Conservation (phyloP, 2,329 filamentous ascomycete species). For the Diaporthe longicolla region DNA sequence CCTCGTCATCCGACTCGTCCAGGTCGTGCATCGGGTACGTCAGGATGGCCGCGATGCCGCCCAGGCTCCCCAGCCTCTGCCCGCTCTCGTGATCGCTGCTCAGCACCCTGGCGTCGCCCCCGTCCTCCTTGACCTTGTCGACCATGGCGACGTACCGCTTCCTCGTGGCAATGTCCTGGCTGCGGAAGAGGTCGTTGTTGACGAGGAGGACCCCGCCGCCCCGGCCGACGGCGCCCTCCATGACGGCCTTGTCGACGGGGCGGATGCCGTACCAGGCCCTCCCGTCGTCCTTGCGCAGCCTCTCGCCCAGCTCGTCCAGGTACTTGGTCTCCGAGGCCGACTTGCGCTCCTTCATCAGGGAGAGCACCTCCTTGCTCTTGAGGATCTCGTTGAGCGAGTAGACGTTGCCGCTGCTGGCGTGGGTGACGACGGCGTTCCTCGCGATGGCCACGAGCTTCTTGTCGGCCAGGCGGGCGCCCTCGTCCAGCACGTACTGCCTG, state of each 20-base stretch:
- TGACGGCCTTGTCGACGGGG: constrained; percentile 86
- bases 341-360: constrained; percentile 86
- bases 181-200: constrained; percentile 89
- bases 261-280: constrained; percentile 90
- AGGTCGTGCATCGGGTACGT: constrained; percentile 90
- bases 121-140: constrained; percentile 87
- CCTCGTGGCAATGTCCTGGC: constrained; percentile 81
- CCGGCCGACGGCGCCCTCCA: constrained; percentile 88
- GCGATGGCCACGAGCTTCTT: constrained; percentile 76
- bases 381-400: constrained; percentile 91
- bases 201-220: constrained; percentile 89
- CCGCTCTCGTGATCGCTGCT: constrained; percentile 97
- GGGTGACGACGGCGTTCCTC: constrained; percentile 79
- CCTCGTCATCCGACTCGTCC: constrained; percentile 75
- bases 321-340: constrained; percentile 86
- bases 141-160: constrained; percentile 88
- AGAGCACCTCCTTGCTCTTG: constrained; percentile 82
- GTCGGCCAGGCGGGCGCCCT: constrained; percentile 71
- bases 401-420: constrained; percentile 87
- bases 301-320: constrained; percentile 86
- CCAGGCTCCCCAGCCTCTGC: constrained; percentile 83
- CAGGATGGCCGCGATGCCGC: constrained; percentile 89
- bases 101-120: constrained; percentile 89
- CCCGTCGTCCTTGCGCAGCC: constrained; percentile 86
- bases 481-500: constrained; percentile 78